These are phyloP conservation scores for Coemansia asiatica DNA, from an alignment of 192 early-diverging fungal genomes.

Conservation along the genomic window DNA sequence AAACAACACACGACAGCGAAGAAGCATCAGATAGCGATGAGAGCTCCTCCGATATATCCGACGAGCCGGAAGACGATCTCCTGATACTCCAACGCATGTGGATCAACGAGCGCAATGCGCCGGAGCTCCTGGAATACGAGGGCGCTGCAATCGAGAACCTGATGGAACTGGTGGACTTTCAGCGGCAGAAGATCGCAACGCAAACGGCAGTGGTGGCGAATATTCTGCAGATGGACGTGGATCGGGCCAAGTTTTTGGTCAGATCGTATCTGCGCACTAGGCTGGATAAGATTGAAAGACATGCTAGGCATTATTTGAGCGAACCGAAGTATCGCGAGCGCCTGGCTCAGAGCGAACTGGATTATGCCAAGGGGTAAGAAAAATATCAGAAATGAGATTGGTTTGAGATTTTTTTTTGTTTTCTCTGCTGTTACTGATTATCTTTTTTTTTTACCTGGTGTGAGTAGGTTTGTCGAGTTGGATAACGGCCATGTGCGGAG, in stretches of 20 bases:
- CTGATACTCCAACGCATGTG: constrained; percentile 27
- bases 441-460: not conserved
- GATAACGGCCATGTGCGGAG: constrained; percentile 31
- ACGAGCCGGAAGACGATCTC: constrained; percentile 31
- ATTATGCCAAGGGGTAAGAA: constrained; percentile 43
- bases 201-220: constrained; percentile 28
- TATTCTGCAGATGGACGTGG: constrained; percentile 45
- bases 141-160: constrained; percentile 46
- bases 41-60: constrained; percentile 2
- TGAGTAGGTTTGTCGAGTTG: constrained; percentile 36
- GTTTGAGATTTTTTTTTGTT: not conserved
- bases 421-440: not conserved
- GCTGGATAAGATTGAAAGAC: constrained; percentile 36
- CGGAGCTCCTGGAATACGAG: constrained; percentile 42
- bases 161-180: constrained; percentile 51
- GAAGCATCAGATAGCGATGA: constrained; percentile 13
- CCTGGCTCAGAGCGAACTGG: constrained; percentile 45
- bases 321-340: constrained; percentile 26
- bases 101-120: constrained; percentile 44
- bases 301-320: constrained; percentile 26
- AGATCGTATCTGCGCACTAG: constrained; percentile 50
- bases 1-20: not conserved
- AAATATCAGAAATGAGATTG: not conserved
- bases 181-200: constrained; percentile 24
- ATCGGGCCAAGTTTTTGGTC: constrained; percentile 46